phyloP scores from a whole-genome alignment of 192 early-diverging fungal genomes.

The Entomortierella lignicola region DNA sequence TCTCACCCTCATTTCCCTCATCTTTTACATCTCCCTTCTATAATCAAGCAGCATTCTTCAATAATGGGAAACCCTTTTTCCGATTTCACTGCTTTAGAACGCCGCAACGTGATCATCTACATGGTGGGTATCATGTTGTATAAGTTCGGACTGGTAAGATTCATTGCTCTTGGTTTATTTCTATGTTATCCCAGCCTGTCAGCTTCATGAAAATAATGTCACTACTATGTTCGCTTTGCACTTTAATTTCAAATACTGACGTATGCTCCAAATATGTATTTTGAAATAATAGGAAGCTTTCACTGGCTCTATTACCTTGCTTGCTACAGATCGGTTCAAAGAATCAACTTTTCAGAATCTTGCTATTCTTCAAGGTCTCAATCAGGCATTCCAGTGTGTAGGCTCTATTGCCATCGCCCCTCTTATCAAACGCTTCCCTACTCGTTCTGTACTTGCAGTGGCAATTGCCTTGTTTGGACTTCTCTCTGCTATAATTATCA shows the following conservation, averaged over 20 bases:
- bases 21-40: too few relatives aligned
- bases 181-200: not conserved
- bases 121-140: conserved; percentile 70
- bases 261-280: not conserved
- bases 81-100: conserved; percentile 65
- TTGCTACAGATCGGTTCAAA: conserved; percentile 21
- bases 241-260: too few relatives aligned
- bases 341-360: conserved; percentile 1
- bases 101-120: conserved; percentile 61
- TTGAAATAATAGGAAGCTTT: conserved; percentile 22
- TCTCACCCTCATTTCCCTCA: too few relatives aligned
- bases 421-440: conserved; percentile 59
- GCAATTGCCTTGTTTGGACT: conserved; percentile 58
- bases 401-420: conserved; percentile 64
- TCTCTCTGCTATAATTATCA: conserved; percentile 59
- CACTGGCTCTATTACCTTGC: conserved; percentile 39
- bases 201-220: too few relatives aligned
- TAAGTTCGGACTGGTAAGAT: conserved; percentile 64
- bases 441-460: conserved; percentile 54
- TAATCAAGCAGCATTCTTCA: not conserved
- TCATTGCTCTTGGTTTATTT: not conserved
- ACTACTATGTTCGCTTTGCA: too few relatives aligned
- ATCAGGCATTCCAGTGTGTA: conserved; percentile 65
- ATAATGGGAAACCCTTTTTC: conserved; percentile 30
- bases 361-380: conserved; percentile 51